These are phyloP conservation scores for Nicotiana benthamiana DNA, from an alignment of 257 asterid species.

Conservation along the genomic window DNA sequence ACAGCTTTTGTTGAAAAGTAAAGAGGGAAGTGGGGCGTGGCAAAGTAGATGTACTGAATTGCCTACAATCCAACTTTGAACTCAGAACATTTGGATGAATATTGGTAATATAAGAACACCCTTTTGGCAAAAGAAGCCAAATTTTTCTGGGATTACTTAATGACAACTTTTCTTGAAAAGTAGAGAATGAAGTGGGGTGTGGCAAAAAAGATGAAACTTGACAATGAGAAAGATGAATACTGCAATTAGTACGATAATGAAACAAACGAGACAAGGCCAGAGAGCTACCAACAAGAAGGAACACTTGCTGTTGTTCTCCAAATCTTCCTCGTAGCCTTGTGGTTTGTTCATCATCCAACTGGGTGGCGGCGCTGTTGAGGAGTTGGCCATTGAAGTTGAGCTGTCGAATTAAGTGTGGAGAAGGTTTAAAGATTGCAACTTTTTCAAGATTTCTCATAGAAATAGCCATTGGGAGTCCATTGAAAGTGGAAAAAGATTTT, in stretches of 20 bases:
- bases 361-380: slow-evolving; percentile 26
- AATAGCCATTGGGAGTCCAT: slow-evolving; percentile 35
- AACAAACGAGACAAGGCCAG: slow-evolving; percentile 68
- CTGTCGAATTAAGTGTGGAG: not conserved
- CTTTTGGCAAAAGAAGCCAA: not conserved
- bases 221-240: slow-evolving; percentile 38
- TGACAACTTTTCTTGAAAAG: slow-evolving; percentile 57
- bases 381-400: slow-evolving; percentile 36
- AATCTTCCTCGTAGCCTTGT: slow-evolving; percentile 28
- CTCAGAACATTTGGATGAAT: not conserved
- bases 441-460: slow-evolving; percentile 20
- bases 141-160: slow-evolving; percentile 3
- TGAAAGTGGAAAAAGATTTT: not conserved
- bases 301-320: slow-evolving; percentile 35
- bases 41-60: slow-evolving; percentile 34
- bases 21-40: slow-evolving; percentile 60
- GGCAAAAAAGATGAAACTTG: slow-evolving; percentile 72
- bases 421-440: slow-evolving; percentile 7
- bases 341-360: slow-evolving; percentile 21
- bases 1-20: slow-evolving; percentile 48
- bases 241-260: slow-evolving; percentile 37
- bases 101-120: not conserved
- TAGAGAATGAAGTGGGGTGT: slow-evolving; percentile 67
- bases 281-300: slow-evolving; percentile 54
- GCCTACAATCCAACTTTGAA: not conserved